Evolutionary conservation across 805 yeast species (phyloP).

Genomic region (Jamesozyma hellenica): DNA sequence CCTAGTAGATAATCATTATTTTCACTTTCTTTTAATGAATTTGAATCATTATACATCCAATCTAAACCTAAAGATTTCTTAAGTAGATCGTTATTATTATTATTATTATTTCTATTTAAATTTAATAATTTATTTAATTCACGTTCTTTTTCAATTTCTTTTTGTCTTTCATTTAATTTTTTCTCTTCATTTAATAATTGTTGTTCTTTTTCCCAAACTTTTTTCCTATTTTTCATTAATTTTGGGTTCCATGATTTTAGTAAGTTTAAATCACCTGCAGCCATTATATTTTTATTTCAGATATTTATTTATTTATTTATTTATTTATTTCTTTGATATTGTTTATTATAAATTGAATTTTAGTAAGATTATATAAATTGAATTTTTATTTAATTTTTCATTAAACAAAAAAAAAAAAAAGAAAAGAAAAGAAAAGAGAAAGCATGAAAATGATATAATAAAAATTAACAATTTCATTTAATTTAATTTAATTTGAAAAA

Average conservation of each 20-base stretch:
- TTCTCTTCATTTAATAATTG: slow-evolving; percentile 62
- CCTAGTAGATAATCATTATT: slow-evolving; percentile 18
- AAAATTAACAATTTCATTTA: no score
- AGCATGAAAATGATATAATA: no score
- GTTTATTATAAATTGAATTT: no score
- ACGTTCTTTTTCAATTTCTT: slow-evolving; percentile 52
- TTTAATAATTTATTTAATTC: slow-evolving; percentile 48
- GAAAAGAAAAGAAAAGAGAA: no score
- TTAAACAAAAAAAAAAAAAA: no score
- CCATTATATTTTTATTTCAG: no score
- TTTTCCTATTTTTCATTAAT: slow-evolving; percentile 69
- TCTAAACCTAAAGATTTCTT: slow-evolving; percentile 40
- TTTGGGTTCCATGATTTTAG: slow-evolving; percentile 97
- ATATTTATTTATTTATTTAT: not conserved
- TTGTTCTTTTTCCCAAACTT: slow-evolving; percentile 77
- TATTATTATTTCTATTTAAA: slow-evolving; percentile 32
- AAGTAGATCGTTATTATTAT: no score
- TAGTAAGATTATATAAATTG: no score
- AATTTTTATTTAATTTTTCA: no score
- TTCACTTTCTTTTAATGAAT: slow-evolving; percentile 4
- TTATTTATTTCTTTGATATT: no score
- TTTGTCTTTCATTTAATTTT: slow-evolving; percentile 50
- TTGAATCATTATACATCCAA: slow-evolving; percentile 81
- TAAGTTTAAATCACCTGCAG: slow-evolving; percentile 74
- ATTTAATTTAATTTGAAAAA: no score